phyloP scores from a whole-genome alignment of 2,329 filamentous ascomycete genomes.

The Polytolypa hystricis region DNA sequence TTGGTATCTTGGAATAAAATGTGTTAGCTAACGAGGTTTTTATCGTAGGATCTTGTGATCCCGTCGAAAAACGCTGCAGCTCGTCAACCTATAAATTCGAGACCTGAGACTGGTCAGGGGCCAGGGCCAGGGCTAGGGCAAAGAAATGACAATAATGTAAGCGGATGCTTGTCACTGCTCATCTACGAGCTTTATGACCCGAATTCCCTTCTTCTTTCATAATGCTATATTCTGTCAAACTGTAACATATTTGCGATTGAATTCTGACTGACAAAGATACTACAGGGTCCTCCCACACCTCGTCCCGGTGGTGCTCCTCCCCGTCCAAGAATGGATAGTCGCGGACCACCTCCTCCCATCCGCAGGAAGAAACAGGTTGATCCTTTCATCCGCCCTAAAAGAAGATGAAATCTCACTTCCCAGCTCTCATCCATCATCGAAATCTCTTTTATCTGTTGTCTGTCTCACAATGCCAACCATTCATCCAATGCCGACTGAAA shows the following conservation, averaged over 20 bases:
- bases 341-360: constrained; percentile 21
- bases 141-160: too few species aligned
- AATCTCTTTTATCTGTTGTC: too few species aligned
- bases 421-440: too few species aligned
- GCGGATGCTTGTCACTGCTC: too few species aligned
- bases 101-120: background rate
- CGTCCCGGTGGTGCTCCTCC: constrained; percentile 3
- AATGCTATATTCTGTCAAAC: too few species aligned
- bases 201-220: too few species aligned
- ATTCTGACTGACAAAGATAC: too few species aligned
- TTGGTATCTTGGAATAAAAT: background rate
- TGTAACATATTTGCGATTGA: too few species aligned
- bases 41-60: constrained; percentile 26
- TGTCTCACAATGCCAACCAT: too few species aligned
- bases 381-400: constrained; percentile 32
- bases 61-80: constrained; percentile 27
- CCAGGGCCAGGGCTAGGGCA: background rate
- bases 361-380: constrained; percentile 31
- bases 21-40: constrained; percentile 1
- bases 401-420: constrained; percentile 15
- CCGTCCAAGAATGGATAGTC: constrained; percentile 10
- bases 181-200: too few species aligned
- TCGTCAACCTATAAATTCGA: constrained; percentile 16
- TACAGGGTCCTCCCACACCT: background rate
- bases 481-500: too few species aligned